These are phyloP conservation scores for Colletotrichum cereale DNA, from an alignment of 2,329 filamentous ascomycete genomes.

Conservation along the genomic window DNA sequence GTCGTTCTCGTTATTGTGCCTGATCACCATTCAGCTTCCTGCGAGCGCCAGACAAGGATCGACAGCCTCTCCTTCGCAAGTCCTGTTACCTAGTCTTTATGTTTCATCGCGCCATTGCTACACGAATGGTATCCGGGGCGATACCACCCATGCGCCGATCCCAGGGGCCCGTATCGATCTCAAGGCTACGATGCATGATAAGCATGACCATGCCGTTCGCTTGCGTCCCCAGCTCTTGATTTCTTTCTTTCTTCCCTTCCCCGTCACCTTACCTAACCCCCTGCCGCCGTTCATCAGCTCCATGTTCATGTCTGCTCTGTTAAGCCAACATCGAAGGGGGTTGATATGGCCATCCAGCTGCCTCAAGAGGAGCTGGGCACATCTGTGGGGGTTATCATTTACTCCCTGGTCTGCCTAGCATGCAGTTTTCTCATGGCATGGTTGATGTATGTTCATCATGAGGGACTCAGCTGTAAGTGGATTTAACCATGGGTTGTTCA, in stretches of 20 bases:
- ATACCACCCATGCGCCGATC: constrained; percentile 36
- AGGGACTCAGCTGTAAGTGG: constrained; percentile 56
- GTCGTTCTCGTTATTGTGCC: constrained; percentile 10
- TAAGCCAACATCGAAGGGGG: constrained; percentile 25
- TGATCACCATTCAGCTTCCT: constrained; percentile 18
- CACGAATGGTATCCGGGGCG: neutral
- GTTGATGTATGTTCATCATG: constrained; percentile 55
- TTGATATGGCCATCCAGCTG: constrained; percentile 53
- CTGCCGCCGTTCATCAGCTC: constrained; percentile 19
- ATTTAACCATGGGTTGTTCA: neutral
- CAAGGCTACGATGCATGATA: constrained; percentile 39
- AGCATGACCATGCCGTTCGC: constrained; percentile 37
- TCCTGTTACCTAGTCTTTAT: constrained; percentile 4
- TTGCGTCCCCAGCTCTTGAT: constrained; percentile 27
- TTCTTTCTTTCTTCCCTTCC: constrained; percentile 27
- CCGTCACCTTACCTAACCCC: constrained; percentile 31
- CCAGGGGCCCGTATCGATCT: constrained; percentile 26
- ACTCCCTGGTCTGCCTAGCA: constrained; percentile 51
- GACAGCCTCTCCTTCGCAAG: neutral
- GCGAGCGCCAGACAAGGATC: constrained; percentile 12
- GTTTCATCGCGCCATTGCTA: neutral
- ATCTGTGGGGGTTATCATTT: constrained; percentile 51
- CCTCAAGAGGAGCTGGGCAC: constrained; percentile 50
- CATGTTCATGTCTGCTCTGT: constrained; percentile 34
- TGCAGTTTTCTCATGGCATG: constrained; percentile 51